Conservation (phyloP, 345 rosid genomes). For the Rubroshorea leprosula region DNA sequence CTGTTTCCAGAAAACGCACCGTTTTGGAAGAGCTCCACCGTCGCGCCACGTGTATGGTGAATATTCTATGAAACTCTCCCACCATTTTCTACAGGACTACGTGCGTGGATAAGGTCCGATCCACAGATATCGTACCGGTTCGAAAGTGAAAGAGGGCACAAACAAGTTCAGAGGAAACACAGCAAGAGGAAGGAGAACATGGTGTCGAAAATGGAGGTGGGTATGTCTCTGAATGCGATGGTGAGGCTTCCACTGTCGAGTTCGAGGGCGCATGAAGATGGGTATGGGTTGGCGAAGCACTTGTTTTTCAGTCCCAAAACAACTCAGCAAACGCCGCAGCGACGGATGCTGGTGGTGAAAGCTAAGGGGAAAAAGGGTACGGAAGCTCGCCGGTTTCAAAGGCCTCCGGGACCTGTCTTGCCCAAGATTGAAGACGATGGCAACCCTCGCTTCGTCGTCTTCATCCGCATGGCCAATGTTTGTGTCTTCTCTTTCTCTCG, state of each 20-base stretch:
- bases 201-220: constrained; percentile 46
- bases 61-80: too few relatives aligned
- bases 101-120: constrained; percentile 29
- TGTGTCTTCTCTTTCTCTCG: constrained; percentile 23
- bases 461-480: constrained; percentile 86
- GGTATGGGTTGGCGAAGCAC: constrained; percentile 43
- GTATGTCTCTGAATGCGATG: constrained; percentile 67
- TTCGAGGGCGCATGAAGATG: constrained; percentile 47
- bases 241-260: constrained; percentile 57
- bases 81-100: too few relatives aligned
- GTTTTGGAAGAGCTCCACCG: too few relatives aligned
- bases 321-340: constrained; percentile 19
- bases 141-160: background rate
- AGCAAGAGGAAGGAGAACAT: background rate
- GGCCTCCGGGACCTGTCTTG: constrained; percentile 56
- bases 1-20: too few relatives aligned
- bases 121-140: background rate
- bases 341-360: constrained; percentile 40
- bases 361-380: constrained; percentile 90
- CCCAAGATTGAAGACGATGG: constrained; percentile 98
- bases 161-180: background rate
- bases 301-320: constrained; percentile 45
- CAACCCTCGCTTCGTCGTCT: constrained; percentile 81
- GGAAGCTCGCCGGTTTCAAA: constrained; percentile 72
- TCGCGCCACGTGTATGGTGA: too few relatives aligned